Evolutionary conservation across 2,329 filamentous ascomycete species (phyloP).

Genomic region (Talaromyces amestolkiae): DNA sequence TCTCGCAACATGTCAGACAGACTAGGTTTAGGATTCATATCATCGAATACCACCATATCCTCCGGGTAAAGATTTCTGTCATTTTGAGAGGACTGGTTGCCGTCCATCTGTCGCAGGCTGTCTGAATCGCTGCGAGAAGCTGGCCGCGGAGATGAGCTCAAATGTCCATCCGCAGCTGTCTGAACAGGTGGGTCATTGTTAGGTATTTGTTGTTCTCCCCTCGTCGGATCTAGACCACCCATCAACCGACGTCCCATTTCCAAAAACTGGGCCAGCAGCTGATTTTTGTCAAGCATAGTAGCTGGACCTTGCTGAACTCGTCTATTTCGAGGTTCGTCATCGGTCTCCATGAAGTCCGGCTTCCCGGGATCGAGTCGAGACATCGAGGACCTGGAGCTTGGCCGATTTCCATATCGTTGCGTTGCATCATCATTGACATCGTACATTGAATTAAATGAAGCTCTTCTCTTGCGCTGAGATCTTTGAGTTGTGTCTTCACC

Average conservation of each 20-base stretch:
- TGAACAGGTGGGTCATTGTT: conserved; percentile 25
- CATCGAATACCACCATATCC: conserved; percentile 31
- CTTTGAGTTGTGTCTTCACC: conserved; percentile 32
- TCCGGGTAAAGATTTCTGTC: conserved; percentile 2
- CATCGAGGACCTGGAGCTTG: conserved; percentile 45
- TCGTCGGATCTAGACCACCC: conserved; percentile 31
- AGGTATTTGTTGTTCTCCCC: conserved; percentile 19
- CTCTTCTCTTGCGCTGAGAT: conserved; percentile 42
- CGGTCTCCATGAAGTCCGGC: conserved; percentile 32
- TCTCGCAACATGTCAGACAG: conserved; percentile 52
- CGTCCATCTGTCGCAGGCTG: not conserved
- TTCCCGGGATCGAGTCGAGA: conserved; percentile 42
- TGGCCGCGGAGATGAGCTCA: conserved; percentile 1
- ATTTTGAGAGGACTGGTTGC: not conserved
- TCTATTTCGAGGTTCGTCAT: conserved; percentile 21
- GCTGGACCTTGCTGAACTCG: conserved; percentile 19
- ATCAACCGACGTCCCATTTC: conserved; percentile 40
- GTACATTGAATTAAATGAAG: conserved; percentile 54
- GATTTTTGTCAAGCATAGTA: conserved; percentile 34
- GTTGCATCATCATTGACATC: conserved; percentile 55
- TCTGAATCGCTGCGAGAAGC: not conserved
- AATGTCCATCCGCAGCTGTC: conserved; percentile 22
- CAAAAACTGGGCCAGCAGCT: conserved; percentile 39
- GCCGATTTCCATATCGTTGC: conserved; percentile 39
- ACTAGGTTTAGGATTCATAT: conserved; percentile 49